Evolutionary conservation across 352 stramenopile genomes (phyloP).

Genomic region (Phytopythium litorale): DNA sequence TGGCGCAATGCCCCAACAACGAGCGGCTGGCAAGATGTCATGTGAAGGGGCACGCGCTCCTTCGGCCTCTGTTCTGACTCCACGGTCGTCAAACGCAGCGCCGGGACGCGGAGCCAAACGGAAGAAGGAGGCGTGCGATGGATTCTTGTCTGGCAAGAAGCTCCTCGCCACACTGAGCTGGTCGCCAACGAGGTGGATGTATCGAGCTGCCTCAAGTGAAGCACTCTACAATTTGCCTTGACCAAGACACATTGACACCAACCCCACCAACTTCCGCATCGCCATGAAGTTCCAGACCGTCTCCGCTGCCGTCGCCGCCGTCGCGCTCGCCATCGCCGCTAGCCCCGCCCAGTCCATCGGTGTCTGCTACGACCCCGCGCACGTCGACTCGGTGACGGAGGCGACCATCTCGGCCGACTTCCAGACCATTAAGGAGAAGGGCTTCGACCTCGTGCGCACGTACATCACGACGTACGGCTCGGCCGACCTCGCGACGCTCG

Average conservation of each 20-base stretch:
- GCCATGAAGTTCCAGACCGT: conserved; percentile 30
- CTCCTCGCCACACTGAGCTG: not conserved
- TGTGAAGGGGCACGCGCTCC: conserved; percentile 2
- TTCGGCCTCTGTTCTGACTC: not conserved
- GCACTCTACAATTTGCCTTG: conserved; percentile 30
- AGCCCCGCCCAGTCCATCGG: conserved; percentile 11
- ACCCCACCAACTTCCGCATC: not conserved
- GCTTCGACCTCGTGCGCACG: conserved; percentile 42
- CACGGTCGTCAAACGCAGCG: not conserved
- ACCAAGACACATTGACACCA: conserved; percentile 10
- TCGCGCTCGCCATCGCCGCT: conserved; percentile 5
- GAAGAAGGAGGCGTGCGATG: not conserved
- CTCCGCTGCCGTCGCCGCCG: conserved; percentile 12
- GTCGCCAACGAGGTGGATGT: not conserved
- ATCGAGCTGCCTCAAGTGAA: not conserved
- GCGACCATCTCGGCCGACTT: conserved; percentile 40
- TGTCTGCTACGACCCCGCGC: conserved; percentile 47
- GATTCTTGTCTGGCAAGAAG: not conserved
- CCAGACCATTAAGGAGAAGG: conserved; percentile 35
- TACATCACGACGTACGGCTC: conserved; percentile 41
- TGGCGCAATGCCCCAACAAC: not conserved
- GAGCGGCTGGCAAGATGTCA: not conserved
- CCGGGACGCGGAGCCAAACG: not conserved
- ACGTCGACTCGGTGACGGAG: conserved; percentile 29
- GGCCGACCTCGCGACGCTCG: conserved; percentile 37